phyloP scores from a whole-genome alignment of 441 rosid species.

The Capsella rubella region DNA sequence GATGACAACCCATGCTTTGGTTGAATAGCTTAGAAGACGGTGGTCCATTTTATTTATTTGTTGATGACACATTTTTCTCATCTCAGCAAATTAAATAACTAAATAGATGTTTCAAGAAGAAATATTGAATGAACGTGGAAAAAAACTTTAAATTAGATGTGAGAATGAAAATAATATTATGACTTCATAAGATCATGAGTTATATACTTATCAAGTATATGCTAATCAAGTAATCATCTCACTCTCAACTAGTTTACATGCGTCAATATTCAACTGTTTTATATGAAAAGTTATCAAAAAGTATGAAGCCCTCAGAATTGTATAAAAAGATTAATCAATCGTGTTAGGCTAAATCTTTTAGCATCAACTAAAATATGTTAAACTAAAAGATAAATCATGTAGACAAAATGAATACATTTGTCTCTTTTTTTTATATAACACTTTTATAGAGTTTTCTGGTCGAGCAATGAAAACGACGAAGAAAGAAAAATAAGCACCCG shows the following conservation, averaged over 20 bases:
- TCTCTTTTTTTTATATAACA: neutral
- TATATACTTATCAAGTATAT: too few species aligned
- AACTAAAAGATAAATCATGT: neutral
- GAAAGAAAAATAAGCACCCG: neutral
- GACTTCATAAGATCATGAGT: too few species aligned
- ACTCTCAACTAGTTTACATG: neutral
- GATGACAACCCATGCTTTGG: conserved; percentile 6
- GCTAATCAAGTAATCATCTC: neutral
- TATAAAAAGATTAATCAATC: neutral
- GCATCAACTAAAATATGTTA: neutral
- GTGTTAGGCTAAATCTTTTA: neutral
- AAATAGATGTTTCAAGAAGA: conserved; percentile 1
- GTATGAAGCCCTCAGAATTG: neutral
- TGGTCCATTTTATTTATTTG: conserved; percentile 24
- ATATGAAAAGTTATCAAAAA: neutral
- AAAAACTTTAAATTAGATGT: too few species aligned
- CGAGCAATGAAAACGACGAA: neutral
- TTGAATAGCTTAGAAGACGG: conserved; percentile 11
- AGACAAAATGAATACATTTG: conserved; percentile 3
- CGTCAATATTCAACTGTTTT: neutral
- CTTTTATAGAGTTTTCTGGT: too few species aligned
- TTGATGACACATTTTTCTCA: conserved; percentile 4
- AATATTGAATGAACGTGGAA: neutral
- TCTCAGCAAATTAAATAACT: neutral
- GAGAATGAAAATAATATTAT: neutral